Base-by-base conservation (phyloP, 257 asterid genomes). In the Solanum habrochaites region DNA sequence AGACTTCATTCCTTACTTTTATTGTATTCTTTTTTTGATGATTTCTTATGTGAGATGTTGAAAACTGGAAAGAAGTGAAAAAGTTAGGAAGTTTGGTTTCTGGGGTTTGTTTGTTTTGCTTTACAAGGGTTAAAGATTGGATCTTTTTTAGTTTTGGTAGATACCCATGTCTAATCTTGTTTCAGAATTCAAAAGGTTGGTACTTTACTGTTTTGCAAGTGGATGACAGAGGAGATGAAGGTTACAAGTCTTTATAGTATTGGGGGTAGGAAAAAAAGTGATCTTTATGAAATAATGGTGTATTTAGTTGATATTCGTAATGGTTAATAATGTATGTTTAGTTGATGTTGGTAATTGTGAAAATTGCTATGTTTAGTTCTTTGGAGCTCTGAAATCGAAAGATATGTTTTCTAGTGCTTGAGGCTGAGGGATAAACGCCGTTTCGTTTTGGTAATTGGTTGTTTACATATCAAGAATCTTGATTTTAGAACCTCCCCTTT, bases 391-490 rank as follows among this genome's bases (percentile, higher is more conserved):
- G 70, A 69, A 69, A 40, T 84, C 56, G 89, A 78, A 27, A 70
- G 88, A 52, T 80, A 27, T 81, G 85, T 89, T 87, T 88, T 88
- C 87, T 86, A 69, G 88, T 86, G 88, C 77, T 88, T 86, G 86
- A 88, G 66, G 90, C 47, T 47, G 58, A 69, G 87, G 86, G 86
- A 89, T 83, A 47, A 89, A 69, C 87, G 87, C 90, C 90, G 88
- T 89, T 67, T 42, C 90, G 64, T 78, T 52, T 86, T 86, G 87
- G 89, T 77, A 69, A 83, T 75, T 83, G 43, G 72, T 78, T 86
- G 87, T 88, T 75, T 13, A 39, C 66, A 78, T 23, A 27, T 45
- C 66, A 78, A 78, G 66, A 45, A 27, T 78, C 66, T 45, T 78
- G 84, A 78, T 78, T 78, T 27, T 78, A 45, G 84, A 27, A 49